phyloP scores from a whole-genome alignment of 2,329 filamentous ascomycete species.

The Teratosphaeria viscida region DNA sequence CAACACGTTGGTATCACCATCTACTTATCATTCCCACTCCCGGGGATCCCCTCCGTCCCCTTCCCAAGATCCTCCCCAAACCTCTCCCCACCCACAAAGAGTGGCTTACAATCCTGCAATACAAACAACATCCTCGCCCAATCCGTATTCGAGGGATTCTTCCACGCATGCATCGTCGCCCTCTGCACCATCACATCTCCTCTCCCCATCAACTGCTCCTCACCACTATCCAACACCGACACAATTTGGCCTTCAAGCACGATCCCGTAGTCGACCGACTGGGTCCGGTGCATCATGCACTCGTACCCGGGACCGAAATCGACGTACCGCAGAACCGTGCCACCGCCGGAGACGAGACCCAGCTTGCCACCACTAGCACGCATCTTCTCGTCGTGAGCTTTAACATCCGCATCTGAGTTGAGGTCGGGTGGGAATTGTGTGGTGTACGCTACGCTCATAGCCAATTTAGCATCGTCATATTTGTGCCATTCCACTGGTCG shows the following conservation, averaged over 20 bases:
- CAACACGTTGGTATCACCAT: not conserved
- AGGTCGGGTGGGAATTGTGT: constrained; percentile 41
- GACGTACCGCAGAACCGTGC: constrained; percentile 36
- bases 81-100: constrained; percentile 16
- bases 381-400: constrained; percentile 36
- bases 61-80: constrained; percentile 20
- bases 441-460: constrained; percentile 43
- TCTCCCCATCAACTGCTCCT: constrained; percentile 23
- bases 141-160: constrained; percentile 19
- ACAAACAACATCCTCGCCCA: constrained; percentile 25
- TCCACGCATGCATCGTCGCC: constrained; percentile 28
- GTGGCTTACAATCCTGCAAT: constrained; percentile 21
- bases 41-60: constrained; percentile 13
- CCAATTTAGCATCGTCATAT: constrained; percentile 35
- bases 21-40: constrained; percentile 6
- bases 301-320: constrained; percentile 26
- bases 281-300: constrained; percentile 29
- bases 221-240: constrained; percentile 24
- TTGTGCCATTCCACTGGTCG: constrained; percentile 23
- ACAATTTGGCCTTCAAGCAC: constrained; percentile 27
- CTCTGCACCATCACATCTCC: constrained; percentile 30
- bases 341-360: constrained; percentile 40
- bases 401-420: constrained; percentile 37
- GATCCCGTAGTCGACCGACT: constrained; percentile 28
- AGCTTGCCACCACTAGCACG: constrained; percentile 28